Conservation (phyloP, 352 stramenopile species). For the Phytophthora pini region DNA sequence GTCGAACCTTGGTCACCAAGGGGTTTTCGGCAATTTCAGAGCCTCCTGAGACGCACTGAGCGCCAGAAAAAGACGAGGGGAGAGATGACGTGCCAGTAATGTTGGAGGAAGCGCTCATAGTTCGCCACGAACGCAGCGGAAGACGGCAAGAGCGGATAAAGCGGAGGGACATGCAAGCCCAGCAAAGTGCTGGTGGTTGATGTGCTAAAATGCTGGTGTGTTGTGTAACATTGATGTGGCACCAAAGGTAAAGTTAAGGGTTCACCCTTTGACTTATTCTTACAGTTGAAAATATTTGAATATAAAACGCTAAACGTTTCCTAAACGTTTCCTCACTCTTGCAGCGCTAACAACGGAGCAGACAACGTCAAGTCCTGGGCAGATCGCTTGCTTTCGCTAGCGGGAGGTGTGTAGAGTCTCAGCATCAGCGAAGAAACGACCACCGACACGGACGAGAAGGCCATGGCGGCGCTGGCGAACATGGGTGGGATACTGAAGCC, state of each 20-base stretch:
- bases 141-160: slow-evolving; percentile 21
- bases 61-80: slow-evolving; percentile 10
- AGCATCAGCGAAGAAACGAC: slow-evolving; percentile 94
- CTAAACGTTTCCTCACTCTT: no score
- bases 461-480: slow-evolving; percentile 96
- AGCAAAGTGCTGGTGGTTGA: slow-evolving; percentile 17
- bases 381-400: slow-evolving; percentile 50
- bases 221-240: background rate
- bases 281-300: no score
- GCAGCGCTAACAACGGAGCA: slow-evolving; percentile 48
- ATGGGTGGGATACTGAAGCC: slow-evolving; percentile 94
- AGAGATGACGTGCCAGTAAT: slow-evolving; percentile 1
- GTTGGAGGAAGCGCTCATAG: slow-evolving; percentile 21
- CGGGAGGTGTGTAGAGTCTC: slow-evolving; percentile 86
- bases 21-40: slow-evolving; percentile 12
- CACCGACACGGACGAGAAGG: slow-evolving; percentile 96
- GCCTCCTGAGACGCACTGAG: background rate
- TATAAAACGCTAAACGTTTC: no score
- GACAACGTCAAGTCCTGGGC: slow-evolving; percentile 64
- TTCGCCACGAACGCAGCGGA: slow-evolving; percentile 7
- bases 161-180: slow-evolving; percentile 26
- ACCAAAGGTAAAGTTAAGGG: no score
- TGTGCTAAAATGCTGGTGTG: slow-evolving; percentile 15
- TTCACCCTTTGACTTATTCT: no score
- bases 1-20: slow-evolving; percentile 36